Conservation (phyloP, 805 yeast species). For the Starmerella bombi region DNA sequence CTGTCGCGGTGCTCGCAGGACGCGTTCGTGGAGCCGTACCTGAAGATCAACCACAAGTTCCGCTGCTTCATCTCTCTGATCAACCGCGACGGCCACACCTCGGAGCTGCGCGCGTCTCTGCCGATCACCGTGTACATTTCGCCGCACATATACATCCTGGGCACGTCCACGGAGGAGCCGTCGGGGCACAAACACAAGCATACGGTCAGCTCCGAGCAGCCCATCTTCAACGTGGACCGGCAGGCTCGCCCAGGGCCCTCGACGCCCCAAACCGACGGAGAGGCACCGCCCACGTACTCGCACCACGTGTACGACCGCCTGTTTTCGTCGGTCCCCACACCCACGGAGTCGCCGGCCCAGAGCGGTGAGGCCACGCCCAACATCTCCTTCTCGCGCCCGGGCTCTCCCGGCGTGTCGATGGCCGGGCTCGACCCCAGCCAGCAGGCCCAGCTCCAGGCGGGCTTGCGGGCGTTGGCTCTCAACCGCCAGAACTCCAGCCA, state of each 20-base stretch:
- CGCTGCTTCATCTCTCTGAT: conserved; percentile 64
- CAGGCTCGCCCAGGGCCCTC: conserved; percentile 7
- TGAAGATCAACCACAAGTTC: conserved; percentile 79
- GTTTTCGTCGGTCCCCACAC: conserved; percentile 47
- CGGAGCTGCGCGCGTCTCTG: conserved; percentile 80
- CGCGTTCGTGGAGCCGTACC: conserved; percentile 51
- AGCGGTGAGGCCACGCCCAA: conserved; percentile 28
- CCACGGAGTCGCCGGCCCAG: conserved; percentile 30
- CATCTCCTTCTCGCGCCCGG: conserved; percentile 5
- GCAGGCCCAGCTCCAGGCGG: conserved; percentile 30
- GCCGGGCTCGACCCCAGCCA: conserved; percentile 24
- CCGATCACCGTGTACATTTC: conserved; percentile 66
- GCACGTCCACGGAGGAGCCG: conserved; percentile 23
- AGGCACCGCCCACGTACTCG: conserved; percentile 79
- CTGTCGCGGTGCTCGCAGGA: conserved; percentile 75
- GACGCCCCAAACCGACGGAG: conserved; percentile 16
- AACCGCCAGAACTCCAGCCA: conserved; percentile 21
- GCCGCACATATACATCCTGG: conserved; percentile 61
- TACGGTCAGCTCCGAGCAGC: conserved; percentile 5
- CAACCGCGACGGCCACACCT: conserved; percentile 85
- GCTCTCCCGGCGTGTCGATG: conserved; percentile 3
- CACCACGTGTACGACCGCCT: conserved; percentile 68
- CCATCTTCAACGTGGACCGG: conserved; percentile 15
- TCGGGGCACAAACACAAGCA: conserved; percentile 15
- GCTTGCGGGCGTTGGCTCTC: conserved; percentile 29